phyloP scores from a whole-genome alignment of 306 rosid species.

The Quercus rubra region DNA sequence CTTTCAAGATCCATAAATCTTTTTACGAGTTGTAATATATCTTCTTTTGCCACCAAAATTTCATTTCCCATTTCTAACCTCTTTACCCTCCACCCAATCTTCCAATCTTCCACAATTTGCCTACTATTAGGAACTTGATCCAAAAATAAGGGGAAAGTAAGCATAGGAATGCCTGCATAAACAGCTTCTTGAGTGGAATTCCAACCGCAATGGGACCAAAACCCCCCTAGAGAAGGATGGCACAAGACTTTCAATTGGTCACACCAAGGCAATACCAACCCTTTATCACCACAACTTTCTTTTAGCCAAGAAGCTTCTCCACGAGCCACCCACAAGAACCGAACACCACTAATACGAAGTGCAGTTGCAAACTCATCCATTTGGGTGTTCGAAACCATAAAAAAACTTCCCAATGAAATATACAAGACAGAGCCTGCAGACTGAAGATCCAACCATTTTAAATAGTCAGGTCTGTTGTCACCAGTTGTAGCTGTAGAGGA shows the following conservation, averaged over 20 bases:
- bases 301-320: background rate
- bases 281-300: background rate
- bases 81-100: background rate
- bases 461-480: constrained; percentile 18
- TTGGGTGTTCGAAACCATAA: background rate
- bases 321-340: background rate
- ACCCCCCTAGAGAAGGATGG: background rate
- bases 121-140: background rate
- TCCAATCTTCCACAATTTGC: background rate
- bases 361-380: background rate
- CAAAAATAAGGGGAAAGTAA: background rate
- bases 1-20: background rate
- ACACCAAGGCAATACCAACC: background rate
- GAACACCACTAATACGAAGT: background rate
- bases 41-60: background rate
- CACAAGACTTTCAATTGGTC: background rate
- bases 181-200: background rate
- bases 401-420: background rate
- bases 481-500: background rate
- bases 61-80: background rate
- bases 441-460: constrained; percentile 43
- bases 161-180: background rate
- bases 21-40: background rate
- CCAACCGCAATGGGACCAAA: constrained; percentile 5
- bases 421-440: background rate